phyloP scores from a whole-genome alignment of 2,329 filamentous ascomycete species.

The Colletotrichum abscissum region DNA sequence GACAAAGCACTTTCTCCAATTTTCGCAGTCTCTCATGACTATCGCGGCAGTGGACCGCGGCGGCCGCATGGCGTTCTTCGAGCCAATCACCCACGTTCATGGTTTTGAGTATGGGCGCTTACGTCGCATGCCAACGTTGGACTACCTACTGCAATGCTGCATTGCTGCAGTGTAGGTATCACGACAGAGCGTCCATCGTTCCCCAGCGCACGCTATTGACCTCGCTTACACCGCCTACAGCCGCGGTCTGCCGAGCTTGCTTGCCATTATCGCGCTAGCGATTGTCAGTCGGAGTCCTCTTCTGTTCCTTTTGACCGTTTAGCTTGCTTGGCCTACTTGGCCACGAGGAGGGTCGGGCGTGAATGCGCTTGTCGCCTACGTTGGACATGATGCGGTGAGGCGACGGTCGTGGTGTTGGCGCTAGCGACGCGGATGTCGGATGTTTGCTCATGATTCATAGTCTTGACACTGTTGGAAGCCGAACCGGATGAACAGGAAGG shows the following conservation, averaged over 20 bases:
- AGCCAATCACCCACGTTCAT: slow-evolving; percentile 6
- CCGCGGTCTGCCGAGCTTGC: background rate
- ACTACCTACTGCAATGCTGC: background rate
- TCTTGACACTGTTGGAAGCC: background rate
- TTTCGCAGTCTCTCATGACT: background rate
- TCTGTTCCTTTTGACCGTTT: background rate
- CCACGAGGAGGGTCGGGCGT: background rate
- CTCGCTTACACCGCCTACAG: background rate
- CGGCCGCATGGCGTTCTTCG: slow-evolving; percentile 6
- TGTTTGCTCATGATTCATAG: background rate
- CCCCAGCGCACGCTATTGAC: background rate
- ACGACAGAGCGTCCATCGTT: background rate
- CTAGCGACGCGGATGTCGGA: background rate
- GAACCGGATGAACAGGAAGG: background rate
- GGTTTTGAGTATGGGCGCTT: slow-evolving; percentile 2
- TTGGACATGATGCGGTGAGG: background rate
- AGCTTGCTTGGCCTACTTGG: slow-evolving; percentile 2
- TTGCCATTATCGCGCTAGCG: background rate
- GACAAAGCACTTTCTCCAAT: background rate
- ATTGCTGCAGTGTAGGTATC: background rate
- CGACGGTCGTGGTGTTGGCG: background rate
- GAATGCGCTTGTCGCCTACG: slow-evolving; percentile 5
- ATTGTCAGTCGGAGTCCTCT: background rate
- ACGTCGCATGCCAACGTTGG: slow-evolving; percentile 21
- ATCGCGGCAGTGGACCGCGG: slow-evolving; percentile 6